Base-by-base conservation (phyloP, 352 stramenopile genomes). In the Salisapilia sapeloensis region DNA sequence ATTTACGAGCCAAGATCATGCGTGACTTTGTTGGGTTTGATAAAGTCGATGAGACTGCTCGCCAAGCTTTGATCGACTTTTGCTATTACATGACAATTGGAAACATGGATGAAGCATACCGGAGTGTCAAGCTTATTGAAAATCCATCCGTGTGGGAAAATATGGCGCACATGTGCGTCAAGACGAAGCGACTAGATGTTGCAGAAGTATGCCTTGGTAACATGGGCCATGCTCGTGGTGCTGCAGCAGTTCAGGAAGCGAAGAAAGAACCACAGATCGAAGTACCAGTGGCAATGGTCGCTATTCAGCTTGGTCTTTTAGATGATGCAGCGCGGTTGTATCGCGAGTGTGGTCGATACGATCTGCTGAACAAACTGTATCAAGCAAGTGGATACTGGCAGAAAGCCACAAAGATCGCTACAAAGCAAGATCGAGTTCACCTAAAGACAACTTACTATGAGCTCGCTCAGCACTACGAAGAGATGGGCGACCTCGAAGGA, bases 151-250 rank as follows among this genome's bases (percentile, higher is more conserved):
- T 97, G 16, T 97, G 91, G 91, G 77, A 94, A 35, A 97, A 96
- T 48, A 96, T 97, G 80, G 89, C 86, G 12, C 76, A 92, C 31
- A 97, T 95, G 72, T 97, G 90, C 48, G 83, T 97, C 35, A 95
- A 96, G 50, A 96, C 83, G 18, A 95, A 92, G 49, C 71, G 87
- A 0, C 56, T 97, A 12, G 90, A 97, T 44, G 81, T 97, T 3
- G 83, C 86, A 2, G 72, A 97, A 48, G 70, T 96, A 7, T 97
- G 91, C 45, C 56, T 97, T 2, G 76, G 76, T 2, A 95, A 96
- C 44, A 97, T 97, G 89, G 83, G 83, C 4, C 80, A 96, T 35
- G 76, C 74, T 5, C 62, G 90, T 13, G 90, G 90, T 4, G 75
- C 84, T 3, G 70, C 70, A 9, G 89, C 89, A n/a, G 65, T 97